These are phyloP conservation scores for Starmerella apis DNA, from an alignment of 805 yeast genomes.

Conservation along the genomic window DNA sequence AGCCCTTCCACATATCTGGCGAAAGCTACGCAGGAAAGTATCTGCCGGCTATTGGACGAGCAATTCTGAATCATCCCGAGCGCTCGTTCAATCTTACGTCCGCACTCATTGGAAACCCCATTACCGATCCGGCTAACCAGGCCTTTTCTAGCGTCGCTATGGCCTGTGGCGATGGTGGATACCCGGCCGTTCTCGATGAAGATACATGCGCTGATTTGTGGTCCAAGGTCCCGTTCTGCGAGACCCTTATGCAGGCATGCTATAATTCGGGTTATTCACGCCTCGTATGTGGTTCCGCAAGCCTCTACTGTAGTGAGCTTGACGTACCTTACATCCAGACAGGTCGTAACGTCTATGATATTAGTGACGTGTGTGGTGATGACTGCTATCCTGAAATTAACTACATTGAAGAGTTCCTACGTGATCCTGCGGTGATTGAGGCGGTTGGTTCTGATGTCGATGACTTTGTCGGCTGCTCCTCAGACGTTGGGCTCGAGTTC, in stretches of 20 bases:
- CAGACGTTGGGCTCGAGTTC: slow-evolving; percentile 69
- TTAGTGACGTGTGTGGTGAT: slow-evolving; percentile 65
- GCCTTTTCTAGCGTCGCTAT: slow-evolving; percentile 76
- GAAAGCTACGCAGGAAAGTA: slow-evolving; percentile 95
- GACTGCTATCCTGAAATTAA: slow-evolving; percentile 70
- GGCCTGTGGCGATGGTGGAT: slow-evolving; percentile 91
- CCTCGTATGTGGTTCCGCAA: slow-evolving; percentile 85
- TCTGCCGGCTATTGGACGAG: slow-evolving; percentile 71
- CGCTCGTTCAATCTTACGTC: slow-evolving; percentile 62
- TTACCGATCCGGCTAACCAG: slow-evolving; percentile 78
- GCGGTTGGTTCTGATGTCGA: slow-evolving; percentile 90
- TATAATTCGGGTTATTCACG: slow-evolving; percentile 55
- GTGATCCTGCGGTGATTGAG: slow-evolving; percentile 59
- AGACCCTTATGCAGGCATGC: slow-evolving; percentile 63
- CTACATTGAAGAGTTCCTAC: slow-evolving; percentile 68
- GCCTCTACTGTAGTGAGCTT: slow-evolving; percentile 66
- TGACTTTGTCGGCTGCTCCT: slow-evolving; percentile 41
- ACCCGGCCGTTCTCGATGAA: slow-evolving; percentile 61
- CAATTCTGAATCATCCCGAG: slow-evolving; percentile 49
- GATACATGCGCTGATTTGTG: slow-evolving; percentile 69
- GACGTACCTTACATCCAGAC: slow-evolving; percentile 73
- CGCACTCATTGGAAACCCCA: slow-evolving; percentile 84
- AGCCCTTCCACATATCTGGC: slow-evolving; percentile 75
- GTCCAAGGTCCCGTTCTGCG: slow-evolving; percentile 63
- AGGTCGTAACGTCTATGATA: slow-evolving; percentile 85